Evolutionary conservation across 208 protist genomes (phyloP), one percentile per base, ranked within the genome.

Genomic region (Leishmania braziliensis): DNA sequence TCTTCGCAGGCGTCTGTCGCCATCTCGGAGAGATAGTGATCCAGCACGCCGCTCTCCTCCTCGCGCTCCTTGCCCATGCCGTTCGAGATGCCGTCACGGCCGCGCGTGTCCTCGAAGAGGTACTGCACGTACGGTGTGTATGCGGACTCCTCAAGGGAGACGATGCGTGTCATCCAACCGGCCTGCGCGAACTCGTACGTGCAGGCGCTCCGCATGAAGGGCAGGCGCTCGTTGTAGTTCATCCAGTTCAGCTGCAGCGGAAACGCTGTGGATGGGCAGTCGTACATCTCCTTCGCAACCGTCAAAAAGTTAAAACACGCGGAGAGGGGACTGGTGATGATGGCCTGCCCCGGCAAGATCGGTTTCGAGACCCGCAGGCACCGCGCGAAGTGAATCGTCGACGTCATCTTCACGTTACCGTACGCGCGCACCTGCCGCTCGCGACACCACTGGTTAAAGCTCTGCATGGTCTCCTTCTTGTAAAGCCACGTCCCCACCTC

Each of bases 401-500:
- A 86, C 33, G 87, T 88, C 63, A 97, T 95, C 70, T 90, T 90
- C 36, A 97, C 77, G 79, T 93, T 96, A 8, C 89, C 86, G 80
- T 93, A 93, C 48, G 92, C 92, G 2, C 91, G 90, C 50, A 96
- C 92, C 29, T 90, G 75, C 65, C 88, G 82, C 36, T 84, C 77
- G 60, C 86, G 86, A 85, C 94, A 97, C 91, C 92, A 97, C 68
- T 58, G 51, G 77, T 91, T 88, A 72, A 97, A 97, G 26, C 58
- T 82, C 66, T 86, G 74, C 81, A 93, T 95, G 0, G 90, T 95
- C 65, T 95, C 90, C 73, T 86, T 78, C 79, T 89, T 89, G 88
- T 97, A 97, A 29, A 92, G 86, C 92, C 94, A 97, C 63, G 82
- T 86, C 23, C 94, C 94, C 48, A 95, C 91, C 79, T 97, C 94